Percentiles rank a stretch among this genome's conserved stretches.
Evolutionary conservation across 148 eudicot species (phyloP).

Genomic region (Heliamphora exappendiculata): DNA sequence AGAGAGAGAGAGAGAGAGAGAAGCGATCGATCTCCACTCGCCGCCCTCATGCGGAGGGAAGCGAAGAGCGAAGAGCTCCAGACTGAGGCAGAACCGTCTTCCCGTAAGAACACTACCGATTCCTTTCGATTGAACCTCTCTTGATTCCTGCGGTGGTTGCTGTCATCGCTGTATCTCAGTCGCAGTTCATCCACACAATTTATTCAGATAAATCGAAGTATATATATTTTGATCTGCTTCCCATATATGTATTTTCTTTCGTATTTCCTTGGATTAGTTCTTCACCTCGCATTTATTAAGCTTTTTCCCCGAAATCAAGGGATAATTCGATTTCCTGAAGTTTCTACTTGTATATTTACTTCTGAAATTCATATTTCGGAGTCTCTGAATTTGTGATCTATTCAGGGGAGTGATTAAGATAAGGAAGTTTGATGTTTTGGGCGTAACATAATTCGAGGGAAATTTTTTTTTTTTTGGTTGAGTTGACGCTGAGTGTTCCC

Average conservation of each 20-base stretch:
- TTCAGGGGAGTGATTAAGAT: background rate
- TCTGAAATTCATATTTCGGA: too few relatives aligned
- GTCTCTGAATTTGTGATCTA: background rate
- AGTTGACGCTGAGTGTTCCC: background rate
- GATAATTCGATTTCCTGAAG: background rate
- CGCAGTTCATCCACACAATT: background rate
- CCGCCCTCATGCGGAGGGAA: background rate
- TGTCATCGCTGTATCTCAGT: background rate
- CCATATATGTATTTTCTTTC: background rate
- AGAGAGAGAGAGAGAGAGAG: background rate
- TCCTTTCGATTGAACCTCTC: background rate
- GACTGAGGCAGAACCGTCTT: background rate
- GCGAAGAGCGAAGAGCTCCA: constrained; percentile 1
- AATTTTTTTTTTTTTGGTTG: too few relatives aligned
- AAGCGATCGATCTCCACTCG: background rate
- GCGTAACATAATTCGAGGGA: background rate
- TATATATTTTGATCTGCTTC: background rate
- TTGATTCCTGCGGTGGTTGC: background rate
- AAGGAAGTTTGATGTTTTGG: background rate
- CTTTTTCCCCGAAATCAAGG: background rate
- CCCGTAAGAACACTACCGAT: background rate
- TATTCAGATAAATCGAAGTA: background rate
- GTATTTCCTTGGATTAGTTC: background rate
- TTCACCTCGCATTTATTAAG: background rate
- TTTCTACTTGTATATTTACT: background rate